A percentile compares a stretch with the other conserved stretches of the same genome.
These are phyloP conservation scores for Paraphoma sp. DNA, from an alignment of 2,329 filamentous ascomycete genomes.

Conservation along the genomic window DNA sequence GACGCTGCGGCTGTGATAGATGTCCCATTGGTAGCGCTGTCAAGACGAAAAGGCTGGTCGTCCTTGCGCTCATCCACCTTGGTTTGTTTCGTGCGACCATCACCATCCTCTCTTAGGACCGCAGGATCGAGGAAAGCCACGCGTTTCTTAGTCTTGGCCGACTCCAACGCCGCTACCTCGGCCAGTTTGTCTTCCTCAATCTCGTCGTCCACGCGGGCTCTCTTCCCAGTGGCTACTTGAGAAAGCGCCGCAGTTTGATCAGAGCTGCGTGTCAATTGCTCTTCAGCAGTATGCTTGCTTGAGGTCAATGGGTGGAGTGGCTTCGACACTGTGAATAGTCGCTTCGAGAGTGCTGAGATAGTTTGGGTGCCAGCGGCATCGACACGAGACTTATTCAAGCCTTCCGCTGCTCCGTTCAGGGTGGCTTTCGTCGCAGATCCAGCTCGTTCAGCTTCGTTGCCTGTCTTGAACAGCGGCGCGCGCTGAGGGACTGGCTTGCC, in stretches of 20 bases:
- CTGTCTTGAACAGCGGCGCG: background rate
- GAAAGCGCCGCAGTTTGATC: background rate
- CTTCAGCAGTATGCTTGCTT: background rate
- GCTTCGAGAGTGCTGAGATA: background rate
- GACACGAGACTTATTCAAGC: background rate
- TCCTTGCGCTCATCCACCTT: background rate
- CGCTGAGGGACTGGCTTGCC: constrained; percentile 6
- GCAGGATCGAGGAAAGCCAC: background rate
- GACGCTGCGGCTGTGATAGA: too few species aligned
- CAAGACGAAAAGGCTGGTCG: background rate
- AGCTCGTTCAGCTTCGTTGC: background rate
- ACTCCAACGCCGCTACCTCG: background rate
- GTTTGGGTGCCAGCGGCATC: background rate
- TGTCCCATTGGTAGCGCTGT: background rate
- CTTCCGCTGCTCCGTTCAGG: background rate
- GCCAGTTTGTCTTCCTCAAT: background rate
- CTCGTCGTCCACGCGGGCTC: background rate
- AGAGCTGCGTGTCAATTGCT: background rate
- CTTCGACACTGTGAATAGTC: background rate
- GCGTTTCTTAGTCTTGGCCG: background rate
- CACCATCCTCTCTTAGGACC: background rate
- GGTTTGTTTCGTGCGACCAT: constrained; percentile 3
- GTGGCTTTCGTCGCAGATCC: background rate
- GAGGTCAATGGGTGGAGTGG: background rate
- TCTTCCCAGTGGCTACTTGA: background rate